Conservation (phyloP, 1,139 yeast species). For the Magnusiomyces sp. region DNA sequence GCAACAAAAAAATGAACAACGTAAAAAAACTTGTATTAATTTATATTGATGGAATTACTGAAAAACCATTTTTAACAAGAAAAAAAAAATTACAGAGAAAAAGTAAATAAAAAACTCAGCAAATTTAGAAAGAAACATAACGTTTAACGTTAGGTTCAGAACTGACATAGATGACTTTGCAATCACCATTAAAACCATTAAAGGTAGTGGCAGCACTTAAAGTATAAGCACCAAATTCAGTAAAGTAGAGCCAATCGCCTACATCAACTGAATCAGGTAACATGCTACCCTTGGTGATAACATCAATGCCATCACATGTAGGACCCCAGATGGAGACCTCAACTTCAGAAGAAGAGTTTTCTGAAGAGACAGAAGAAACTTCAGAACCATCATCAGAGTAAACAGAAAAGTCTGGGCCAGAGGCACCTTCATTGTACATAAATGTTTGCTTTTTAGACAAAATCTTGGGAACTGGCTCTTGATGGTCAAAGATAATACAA, state of each 20-base stretch:
- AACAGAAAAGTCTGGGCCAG: no score
- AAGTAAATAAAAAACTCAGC: conserved; percentile 3
- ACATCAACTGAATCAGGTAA: conserved; percentile 57
- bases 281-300: conserved; percentile 48
- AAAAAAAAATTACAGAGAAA: conserved; percentile 1
- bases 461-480: conserved; percentile 61
- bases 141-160: conserved; percentile 31
- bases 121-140: conserved; percentile 9
- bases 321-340: conserved; percentile 88
- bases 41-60: no score
- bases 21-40: no score
- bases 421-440: conserved; percentile 40
- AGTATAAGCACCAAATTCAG: conserved; percentile 88
- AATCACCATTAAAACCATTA: conserved; percentile 65
- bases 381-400: conserved; percentile 11
- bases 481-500: conserved; percentile 90
- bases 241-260: conserved; percentile 91
- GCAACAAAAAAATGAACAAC: no score
- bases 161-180: conserved; percentile 54
- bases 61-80: background rate
- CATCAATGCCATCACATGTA: conserved; percentile 94
- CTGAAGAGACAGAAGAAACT: conserved; percentile 10
- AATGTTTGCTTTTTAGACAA: conserved; percentile 45
- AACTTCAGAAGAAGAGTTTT: conserved; percentile 10
- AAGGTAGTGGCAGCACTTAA: conserved; percentile 81